Percentiles rank a stretch among this genome's conserved stretches.
Evolutionary conservation across 768 basidiomycete genomes (phyloP).

Genomic region (Vishniacozyma victoriae): DNA sequence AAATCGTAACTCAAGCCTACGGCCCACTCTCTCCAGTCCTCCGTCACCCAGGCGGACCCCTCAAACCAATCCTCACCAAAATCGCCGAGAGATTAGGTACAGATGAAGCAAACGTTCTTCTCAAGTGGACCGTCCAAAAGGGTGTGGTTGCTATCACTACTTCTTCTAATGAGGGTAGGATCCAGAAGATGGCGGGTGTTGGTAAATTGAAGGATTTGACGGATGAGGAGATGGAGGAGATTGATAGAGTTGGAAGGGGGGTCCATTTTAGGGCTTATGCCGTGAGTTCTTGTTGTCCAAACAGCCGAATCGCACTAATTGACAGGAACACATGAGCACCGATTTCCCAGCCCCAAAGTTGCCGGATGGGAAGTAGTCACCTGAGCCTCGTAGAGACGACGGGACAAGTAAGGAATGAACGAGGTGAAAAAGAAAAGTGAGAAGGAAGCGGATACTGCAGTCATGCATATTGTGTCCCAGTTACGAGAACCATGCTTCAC

Average conservation of each 20-base stretch:
- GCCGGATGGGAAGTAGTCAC: constrained; percentile 6
- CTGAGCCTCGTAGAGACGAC: too few relatives aligned
- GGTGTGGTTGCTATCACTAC: constrained; percentile 37
- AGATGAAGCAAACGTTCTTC: constrained; percentile 19
- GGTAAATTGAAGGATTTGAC: constrained; percentile 27
- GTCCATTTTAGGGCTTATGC: constrained; percentile 41
- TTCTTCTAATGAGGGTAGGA: constrained; percentile 19
- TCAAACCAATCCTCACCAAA: constrained; percentile 32
- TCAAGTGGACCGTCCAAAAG: constrained; percentile 39
- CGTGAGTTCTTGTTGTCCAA: constrained; percentile 10
- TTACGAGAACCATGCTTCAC: too few relatives aligned
- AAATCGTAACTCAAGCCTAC: constrained; percentile 36
- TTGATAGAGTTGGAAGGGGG: constrained; percentile 39
- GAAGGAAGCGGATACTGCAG: too few relatives aligned
- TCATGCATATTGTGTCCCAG: too few relatives aligned
- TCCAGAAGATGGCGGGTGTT: constrained; percentile 32
- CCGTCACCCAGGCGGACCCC: constrained; percentile 28
- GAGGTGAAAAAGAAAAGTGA: too few relatives aligned
- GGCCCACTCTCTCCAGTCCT: constrained; percentile 41
- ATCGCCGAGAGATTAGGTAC: constrained; percentile 21
- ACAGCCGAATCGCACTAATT: background rate
- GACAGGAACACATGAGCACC: constrained; percentile 39
- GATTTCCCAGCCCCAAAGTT: constrained; percentile 40
- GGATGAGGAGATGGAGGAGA: constrained; percentile 44
- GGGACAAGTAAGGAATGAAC: too few relatives aligned